phyloP scores from a whole-genome alignment of 768 basidiomycete species.

The Mycena rebaudengoi region DNA sequence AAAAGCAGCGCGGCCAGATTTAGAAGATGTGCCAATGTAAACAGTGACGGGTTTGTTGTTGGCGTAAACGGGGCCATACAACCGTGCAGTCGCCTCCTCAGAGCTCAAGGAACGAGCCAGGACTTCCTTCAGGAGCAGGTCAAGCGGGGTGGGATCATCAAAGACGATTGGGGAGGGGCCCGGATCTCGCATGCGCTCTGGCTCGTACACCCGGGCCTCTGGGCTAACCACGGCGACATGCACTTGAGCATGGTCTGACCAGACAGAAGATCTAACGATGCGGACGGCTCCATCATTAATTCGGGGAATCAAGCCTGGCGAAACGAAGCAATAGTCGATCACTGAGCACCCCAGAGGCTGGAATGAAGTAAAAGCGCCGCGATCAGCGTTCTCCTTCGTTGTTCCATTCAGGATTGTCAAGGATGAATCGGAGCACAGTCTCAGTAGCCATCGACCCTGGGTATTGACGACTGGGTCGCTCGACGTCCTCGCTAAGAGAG shows the following conservation, averaged over 20 bases:
- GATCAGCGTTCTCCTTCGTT: background rate
- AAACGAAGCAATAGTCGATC: background rate
- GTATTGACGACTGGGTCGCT: background rate
- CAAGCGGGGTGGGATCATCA: background rate
- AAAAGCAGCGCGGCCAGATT: background rate
- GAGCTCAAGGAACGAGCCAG: background rate
- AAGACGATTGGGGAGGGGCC: background rate
- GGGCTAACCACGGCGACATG: background rate
- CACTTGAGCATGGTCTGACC: background rate
- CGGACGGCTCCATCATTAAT: background rate
- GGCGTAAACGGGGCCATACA: background rate
- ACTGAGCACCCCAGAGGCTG: background rate
- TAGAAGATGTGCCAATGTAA: background rate
- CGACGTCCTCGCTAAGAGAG: background rate
- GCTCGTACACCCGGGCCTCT: background rate
- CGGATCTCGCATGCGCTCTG: background rate
- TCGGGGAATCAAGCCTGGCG: background rate
- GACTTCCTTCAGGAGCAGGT: background rate
- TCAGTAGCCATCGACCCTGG: background rate
- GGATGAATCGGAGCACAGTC: background rate
- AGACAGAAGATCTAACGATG: background rate
- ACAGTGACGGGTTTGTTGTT: background rate
- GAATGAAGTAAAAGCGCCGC: background rate
- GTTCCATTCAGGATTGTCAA: conserved; percentile 3
- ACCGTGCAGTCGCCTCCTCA: background rate